phyloP scores from a whole-genome alignment of 306 rosid genomes.

The Abrus precatorius region DNA sequence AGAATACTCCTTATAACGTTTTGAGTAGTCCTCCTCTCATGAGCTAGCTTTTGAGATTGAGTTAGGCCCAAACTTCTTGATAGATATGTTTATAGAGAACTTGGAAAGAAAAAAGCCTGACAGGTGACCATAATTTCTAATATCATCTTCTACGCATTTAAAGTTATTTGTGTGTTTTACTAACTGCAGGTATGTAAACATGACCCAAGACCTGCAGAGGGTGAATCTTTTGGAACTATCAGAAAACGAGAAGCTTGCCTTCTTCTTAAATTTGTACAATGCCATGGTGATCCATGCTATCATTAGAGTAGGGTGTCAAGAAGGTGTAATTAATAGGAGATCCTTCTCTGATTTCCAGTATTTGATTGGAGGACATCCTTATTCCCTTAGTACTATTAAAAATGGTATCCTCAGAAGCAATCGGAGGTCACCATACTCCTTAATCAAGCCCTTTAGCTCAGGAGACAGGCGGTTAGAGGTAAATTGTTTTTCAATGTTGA shows the following conservation, averaged over 20 bases:
- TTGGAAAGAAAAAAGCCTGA: not conserved
- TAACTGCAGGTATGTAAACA: constrained; percentile 76
- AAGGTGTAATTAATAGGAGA: constrained; percentile 74
- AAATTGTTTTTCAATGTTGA: constrained; percentile 10
- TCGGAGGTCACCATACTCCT: constrained; percentile 81
- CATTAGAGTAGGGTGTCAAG: constrained; percentile 74
- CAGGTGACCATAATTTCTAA: not conserved
- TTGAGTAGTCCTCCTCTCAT: too few relatives aligned
- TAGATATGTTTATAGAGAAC: not conserved
- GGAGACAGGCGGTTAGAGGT: constrained; percentile 83
- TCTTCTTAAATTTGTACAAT: constrained; percentile 87
- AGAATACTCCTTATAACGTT: too few relatives aligned
- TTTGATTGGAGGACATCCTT: constrained; percentile 83
- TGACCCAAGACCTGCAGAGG: constrained; percentile 84
- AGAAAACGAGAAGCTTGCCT: constrained; percentile 73
- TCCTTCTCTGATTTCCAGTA: constrained; percentile 82
- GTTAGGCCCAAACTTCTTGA: too few relatives aligned
- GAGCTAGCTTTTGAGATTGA: too few relatives aligned
- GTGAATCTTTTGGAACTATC: constrained; percentile 70
- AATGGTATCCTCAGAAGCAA: constrained; percentile 91
- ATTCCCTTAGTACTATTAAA: constrained; percentile 68
- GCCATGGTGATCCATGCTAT: constrained; percentile 91
- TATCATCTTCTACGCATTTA: not conserved
- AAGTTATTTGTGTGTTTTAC: constrained; percentile 26
- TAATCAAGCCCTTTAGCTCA: constrained; percentile 71